A percentile compares a stretch with the other conserved stretches of the same genome.
Conservation (phyloP, 1,284 basidiomycete genomes). For the Ceratobasidium theobromae region DNA sequence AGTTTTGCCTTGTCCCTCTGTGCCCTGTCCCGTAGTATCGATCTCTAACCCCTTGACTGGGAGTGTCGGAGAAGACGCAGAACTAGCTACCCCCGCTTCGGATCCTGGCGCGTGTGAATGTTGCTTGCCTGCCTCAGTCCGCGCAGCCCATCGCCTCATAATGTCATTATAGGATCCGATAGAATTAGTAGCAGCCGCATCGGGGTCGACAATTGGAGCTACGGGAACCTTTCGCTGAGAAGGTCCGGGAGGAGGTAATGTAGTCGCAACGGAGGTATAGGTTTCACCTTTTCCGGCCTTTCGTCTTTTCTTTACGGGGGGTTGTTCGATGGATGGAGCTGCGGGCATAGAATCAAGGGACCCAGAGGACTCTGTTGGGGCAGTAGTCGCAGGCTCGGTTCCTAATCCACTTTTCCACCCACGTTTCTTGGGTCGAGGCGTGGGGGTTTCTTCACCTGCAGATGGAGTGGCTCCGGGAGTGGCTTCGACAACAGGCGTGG, state of each 20-base stretch:
- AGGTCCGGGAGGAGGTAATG: slow-evolving; percentile 6
- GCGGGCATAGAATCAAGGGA: background rate
- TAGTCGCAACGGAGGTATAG: background rate
- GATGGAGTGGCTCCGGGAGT: background rate
- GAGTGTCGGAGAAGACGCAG: background rate
- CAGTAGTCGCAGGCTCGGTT: background rate
- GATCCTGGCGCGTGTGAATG: background rate
- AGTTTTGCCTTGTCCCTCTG: background rate
- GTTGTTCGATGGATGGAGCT: background rate
- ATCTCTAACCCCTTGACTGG: background rate
- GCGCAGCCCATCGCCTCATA: slow-evolving; percentile 3
- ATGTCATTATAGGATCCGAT: slow-evolving; percentile 2
- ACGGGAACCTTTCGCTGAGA: background rate
- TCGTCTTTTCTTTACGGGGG: slow-evolving; percentile 16
- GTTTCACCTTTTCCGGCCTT: background rate
- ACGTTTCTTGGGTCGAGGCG: slow-evolving; percentile 9
- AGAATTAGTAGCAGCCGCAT: background rate
- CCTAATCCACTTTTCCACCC: background rate
- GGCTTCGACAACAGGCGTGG: background rate
- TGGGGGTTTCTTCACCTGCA: background rate
- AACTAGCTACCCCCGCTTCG: background rate
- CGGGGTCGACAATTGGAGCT: background rate
- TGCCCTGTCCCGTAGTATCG: background rate
- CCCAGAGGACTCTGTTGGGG: background rate
- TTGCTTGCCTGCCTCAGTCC: background rate